phyloP scores from a whole-genome alignment of 2,329 filamentous ascomycete species.

The Fusarium sp. region DNA sequence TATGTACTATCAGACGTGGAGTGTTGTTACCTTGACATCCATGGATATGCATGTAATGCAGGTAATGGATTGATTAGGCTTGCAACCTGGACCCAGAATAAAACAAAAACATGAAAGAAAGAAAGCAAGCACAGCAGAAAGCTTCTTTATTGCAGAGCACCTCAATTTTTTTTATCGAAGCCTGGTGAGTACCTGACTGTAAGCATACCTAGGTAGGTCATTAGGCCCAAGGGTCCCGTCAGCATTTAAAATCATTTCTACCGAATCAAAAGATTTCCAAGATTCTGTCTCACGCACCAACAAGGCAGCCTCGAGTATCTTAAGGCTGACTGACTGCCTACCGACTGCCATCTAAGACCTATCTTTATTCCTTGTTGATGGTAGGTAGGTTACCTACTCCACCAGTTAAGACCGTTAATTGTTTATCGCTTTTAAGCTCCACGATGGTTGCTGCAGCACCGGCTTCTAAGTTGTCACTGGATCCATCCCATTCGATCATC shows the following conservation, averaged over 20 bases:
- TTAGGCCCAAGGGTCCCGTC: conserved; percentile 26
- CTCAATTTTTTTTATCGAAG: not conserved
- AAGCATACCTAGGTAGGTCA: not conserved
- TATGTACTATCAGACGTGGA: conserved; percentile 33
- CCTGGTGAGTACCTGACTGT: not conserved
- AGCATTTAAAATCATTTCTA: conserved; percentile 30
- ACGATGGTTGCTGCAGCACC: conserved; percentile 32
- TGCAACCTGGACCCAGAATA: conserved; percentile 5
- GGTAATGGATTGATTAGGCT: conserved; percentile 23
- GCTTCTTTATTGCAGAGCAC: not conserved
- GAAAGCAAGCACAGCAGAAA: not conserved
- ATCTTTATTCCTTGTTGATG: no score
- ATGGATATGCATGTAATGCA: conserved; percentile 28
- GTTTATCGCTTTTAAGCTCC: conserved; percentile 8
- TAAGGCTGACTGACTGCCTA: conserved; percentile 37
- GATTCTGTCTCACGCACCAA: conserved; percentile 22
- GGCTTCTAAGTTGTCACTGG: conserved; percentile 11
- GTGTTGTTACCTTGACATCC: conserved; percentile 15
- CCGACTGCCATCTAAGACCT: not conserved
- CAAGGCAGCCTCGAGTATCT: conserved; percentile 28
- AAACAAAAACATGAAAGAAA: not conserved
- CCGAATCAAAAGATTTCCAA: conserved; percentile 25
- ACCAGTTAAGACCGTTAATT: not conserved
- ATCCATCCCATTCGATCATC: conserved; percentile 23
- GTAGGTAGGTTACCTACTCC: no score